These are phyloP conservation scores for Termitomyces titanicus DNA, from an alignment of 768 basidiomycete species.

Conservation along the genomic window DNA sequence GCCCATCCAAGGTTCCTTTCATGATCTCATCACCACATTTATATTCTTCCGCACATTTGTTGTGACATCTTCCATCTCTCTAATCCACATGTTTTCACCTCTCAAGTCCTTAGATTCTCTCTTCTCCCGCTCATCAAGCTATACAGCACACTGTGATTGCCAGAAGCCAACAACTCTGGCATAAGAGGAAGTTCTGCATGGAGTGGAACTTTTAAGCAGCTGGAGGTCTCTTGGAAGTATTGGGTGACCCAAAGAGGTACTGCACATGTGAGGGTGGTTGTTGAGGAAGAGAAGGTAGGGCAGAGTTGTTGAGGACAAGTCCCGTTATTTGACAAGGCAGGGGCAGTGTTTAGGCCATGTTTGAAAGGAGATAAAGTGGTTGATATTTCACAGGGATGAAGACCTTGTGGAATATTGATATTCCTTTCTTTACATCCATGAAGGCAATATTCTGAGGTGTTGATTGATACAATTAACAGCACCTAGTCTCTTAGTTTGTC, in stretches of 20 bases:
- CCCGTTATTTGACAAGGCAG: conserved; percentile 75
- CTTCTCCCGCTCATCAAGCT: too few species aligned
- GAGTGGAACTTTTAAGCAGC: too few species aligned
- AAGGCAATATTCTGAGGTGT: conserved; percentile 95
- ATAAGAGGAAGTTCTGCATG: too few species aligned
- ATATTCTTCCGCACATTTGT: too few species aligned
- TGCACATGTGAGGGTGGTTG: conserved; percentile 36
- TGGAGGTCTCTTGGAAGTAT: conserved; percentile 60
- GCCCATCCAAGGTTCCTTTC: too few species aligned
- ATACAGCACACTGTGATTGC: too few species aligned
- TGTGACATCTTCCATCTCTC: too few species aligned
- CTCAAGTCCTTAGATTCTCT: too few species aligned
- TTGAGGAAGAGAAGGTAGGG: conserved; percentile 53
- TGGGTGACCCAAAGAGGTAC: conserved; percentile 68
- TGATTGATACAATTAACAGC: conserved; percentile 90
- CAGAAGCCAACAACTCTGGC: too few species aligned
- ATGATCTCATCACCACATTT: too few species aligned
- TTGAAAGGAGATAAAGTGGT: conserved; percentile 3
- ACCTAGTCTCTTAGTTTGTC: conserved; percentile 49
- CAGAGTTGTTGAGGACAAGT: conserved; percentile 85
- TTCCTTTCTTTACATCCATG: conserved; percentile 88
- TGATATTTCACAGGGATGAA: conserved; percentile 80
- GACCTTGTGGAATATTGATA: conserved; percentile 89
- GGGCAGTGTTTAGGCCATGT: background rate
- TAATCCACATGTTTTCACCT: too few species aligned